Percentiles rank a stretch among this genome's conserved stretches.
These are phyloP conservation scores for Canavalia gladiata DNA, from an alignment of 306 rosid species.

Conservation along the genomic window DNA sequence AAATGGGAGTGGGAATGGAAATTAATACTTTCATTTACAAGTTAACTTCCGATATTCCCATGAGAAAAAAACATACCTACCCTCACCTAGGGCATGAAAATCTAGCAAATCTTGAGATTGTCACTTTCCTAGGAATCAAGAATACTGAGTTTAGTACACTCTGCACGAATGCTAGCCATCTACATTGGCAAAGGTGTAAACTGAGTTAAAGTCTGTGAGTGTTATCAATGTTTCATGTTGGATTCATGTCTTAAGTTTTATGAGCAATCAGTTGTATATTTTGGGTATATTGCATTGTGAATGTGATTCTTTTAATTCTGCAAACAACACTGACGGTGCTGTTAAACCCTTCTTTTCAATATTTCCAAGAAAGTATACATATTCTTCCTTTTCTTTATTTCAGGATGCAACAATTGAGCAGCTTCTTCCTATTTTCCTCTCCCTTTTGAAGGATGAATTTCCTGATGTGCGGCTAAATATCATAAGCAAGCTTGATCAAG, in stretches of 20 bases:
- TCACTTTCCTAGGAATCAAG: background rate
- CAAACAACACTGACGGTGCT: background rate
- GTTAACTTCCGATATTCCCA: background rate
- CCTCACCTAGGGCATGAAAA: background rate
- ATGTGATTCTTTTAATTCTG: background rate
- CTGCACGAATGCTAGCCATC: background rate
- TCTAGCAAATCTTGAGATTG: background rate
- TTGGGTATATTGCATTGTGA: background rate
- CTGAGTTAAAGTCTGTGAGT: background rate
- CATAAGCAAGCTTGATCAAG: constrained; percentile 96
- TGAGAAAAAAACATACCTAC: background rate
- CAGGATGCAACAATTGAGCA: constrained; percentile 91
- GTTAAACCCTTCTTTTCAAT: background rate
- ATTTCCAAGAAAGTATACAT: background rate
- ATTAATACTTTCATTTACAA: background rate
- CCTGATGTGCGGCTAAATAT: constrained; percentile 90
- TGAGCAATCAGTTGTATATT: background rate
- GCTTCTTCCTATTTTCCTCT: constrained; percentile 91
- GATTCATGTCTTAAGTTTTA: no score
- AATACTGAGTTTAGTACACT: constrained; percentile 12
- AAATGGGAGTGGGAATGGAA: background rate
- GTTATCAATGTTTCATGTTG: background rate
- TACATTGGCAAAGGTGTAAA: background rate
- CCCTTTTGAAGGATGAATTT: constrained; percentile 89
- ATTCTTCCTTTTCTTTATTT: constrained; percentile 40